phyloP scores from a whole-genome alignment of 352 stramenopile species.

The Ochromonadaceae sp. region DNA sequence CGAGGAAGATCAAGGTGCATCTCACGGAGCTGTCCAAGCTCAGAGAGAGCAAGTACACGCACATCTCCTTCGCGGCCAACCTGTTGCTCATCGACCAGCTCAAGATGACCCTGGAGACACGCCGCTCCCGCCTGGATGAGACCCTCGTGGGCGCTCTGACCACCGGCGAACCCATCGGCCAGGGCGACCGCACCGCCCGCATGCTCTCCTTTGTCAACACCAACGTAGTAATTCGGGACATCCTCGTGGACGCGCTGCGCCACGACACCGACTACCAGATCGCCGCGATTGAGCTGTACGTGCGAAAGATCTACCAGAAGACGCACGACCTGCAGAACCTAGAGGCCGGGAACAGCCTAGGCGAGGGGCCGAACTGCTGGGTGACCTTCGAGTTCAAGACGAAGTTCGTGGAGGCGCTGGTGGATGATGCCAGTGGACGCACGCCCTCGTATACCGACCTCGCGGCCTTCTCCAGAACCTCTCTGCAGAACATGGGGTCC shows the following conservation, averaged over 20 bases:
- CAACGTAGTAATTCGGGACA: constrained; percentile 45
- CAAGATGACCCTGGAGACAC: constrained; percentile 72
- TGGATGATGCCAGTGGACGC: not conserved
- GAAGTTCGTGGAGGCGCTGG: not conserved
- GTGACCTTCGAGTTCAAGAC: constrained; percentile 10
- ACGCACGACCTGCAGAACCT: constrained; percentile 24
- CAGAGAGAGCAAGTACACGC: constrained; percentile 63
- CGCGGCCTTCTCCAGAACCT: too few relatives aligned
- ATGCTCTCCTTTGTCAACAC: constrained; percentile 38
- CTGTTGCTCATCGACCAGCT: constrained; percentile 90
- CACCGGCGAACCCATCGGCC: constrained; percentile 14
- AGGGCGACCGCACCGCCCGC: constrained; percentile 2
- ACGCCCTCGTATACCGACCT: not conserved
- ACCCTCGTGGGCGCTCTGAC: not conserved
- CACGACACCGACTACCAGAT: constrained; percentile 42
- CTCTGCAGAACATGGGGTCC: too few relatives aligned
- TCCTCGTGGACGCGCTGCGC: constrained; percentile 39
- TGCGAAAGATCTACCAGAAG: constrained; percentile 50
- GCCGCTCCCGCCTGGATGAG: not conserved
- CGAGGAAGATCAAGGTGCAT: constrained; percentile 46
- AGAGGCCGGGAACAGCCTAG: not conserved
- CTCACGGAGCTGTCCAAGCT: constrained; percentile 64
- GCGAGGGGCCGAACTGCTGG: not conserved
- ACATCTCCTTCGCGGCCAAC: constrained; percentile 76
- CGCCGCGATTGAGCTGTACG: constrained; percentile 54